These are phyloP conservation scores for Logfia minima DNA, from an alignment of 129 eudicot genomes.

Conservation along the genomic window DNA sequence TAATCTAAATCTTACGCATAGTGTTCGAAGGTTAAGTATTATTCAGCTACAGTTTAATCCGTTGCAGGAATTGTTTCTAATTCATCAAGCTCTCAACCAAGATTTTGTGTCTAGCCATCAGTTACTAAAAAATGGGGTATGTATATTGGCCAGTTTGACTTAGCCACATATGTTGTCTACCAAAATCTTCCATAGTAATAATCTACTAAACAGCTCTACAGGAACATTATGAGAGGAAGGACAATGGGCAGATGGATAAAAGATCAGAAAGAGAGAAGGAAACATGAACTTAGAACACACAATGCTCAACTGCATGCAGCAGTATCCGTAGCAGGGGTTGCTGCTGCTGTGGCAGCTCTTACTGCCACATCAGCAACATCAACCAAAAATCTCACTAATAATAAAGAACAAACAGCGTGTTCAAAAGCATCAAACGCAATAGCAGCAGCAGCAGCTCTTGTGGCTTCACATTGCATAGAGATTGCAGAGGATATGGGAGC, in stretches of 20 bases:
- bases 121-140: conserved; percentile 73
- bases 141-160: conserved; percentile 10
- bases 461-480: conserved; percentile 94
- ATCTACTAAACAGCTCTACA: conserved; percentile 46
- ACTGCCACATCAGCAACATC: conserved; percentile 54
- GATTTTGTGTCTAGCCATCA: conserved; percentile 64
- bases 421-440: conserved; percentile 62
- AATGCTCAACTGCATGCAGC: conserved; percentile 92
- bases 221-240: conserved; percentile 65
- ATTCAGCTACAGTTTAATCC: conserved; percentile 11
- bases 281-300: conserved; percentile 75
- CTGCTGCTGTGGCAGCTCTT: conserved; percentile 88
- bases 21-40: background rate
- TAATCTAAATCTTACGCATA: background rate
- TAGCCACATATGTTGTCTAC: background rate
- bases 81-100: conserved; percentile 81
- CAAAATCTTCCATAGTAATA: background rate
- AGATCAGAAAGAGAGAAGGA: conserved; percentile 81
- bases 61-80: conserved; percentile 63
- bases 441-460: conserved; percentile 92
- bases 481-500: conserved; percentile 93
- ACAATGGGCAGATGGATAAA: conserved; percentile 83
- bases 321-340: conserved; percentile 86
- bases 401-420: conserved; percentile 31
- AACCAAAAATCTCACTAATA: conserved; percentile 25